Conservation (phyloP, 495 filamentous ascomycete species). For the Talaromyces trachyspermus region DNA sequence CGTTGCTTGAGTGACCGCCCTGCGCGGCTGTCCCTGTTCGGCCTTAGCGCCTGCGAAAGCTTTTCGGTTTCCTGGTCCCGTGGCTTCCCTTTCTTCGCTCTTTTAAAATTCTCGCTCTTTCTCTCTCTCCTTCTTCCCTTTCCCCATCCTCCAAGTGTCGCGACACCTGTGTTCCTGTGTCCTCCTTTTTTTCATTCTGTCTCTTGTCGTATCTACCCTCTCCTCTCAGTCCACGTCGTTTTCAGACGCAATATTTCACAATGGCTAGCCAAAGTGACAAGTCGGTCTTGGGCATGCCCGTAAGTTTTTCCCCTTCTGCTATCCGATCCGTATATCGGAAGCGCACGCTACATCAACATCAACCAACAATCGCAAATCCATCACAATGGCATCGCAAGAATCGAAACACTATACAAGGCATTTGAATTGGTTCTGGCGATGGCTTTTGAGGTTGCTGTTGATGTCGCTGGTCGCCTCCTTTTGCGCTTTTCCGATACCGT, state of each 20-base stretch:
- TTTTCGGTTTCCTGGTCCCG: slow-evolving; percentile 12
- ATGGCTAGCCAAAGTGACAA: slow-evolving; percentile 55
- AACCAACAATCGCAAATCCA: slow-evolving; percentile 3
- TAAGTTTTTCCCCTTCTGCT: slow-evolving; percentile 22
- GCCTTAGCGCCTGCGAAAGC: slow-evolving; percentile 24
- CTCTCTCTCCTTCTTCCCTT: slow-evolving; percentile 24
- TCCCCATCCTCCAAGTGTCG: slow-evolving; percentile 33
- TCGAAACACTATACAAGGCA: background rate
- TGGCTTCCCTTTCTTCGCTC: slow-evolving; percentile 31
- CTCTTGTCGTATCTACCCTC: slow-evolving; percentile 19
- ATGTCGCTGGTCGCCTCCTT: slow-evolving; percentile 3
- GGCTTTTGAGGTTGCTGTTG: background rate
- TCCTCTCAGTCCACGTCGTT: slow-evolving; percentile 12
- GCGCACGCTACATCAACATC: slow-evolving; percentile 3
- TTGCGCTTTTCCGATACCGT: background rate
- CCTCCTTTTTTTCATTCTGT: slow-evolving; percentile 31
- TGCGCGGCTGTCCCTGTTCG: slow-evolving; percentile 23
- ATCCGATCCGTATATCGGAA: slow-evolving; percentile 1
- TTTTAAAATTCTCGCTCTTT: slow-evolving; percentile 35
- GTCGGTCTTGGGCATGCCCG: slow-evolving; percentile 84
- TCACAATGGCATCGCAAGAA: slow-evolving; percentile 3
- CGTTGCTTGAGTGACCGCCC: slow-evolving; percentile 14
- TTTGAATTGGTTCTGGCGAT: background rate
- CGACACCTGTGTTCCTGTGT: slow-evolving; percentile 29
- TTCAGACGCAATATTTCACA: slow-evolving; percentile 35